Conservation (phyloP, 352 stramenopile species). For the Phytophthora vignae region DNA sequence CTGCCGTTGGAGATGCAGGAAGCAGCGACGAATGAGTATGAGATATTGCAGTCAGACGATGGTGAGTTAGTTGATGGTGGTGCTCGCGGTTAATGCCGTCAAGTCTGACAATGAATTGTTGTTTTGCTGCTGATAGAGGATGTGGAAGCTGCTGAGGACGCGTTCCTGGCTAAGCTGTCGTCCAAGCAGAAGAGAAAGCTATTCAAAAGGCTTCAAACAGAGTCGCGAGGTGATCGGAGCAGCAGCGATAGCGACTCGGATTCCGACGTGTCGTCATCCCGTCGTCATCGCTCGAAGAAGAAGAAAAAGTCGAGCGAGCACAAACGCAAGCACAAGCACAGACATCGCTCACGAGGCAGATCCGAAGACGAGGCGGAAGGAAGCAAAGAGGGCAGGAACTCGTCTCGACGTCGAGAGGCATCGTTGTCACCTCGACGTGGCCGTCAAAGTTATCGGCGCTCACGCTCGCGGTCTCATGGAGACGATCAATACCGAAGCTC, state of each 20-base stretch:
- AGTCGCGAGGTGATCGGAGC: conserved; percentile 6
- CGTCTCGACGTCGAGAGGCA: conserved; percentile 11
- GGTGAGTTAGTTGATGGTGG: conserved; percentile 6
- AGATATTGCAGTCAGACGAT: conserved; percentile 80
- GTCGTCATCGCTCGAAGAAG: conserved; percentile 24
- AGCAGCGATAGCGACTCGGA: conserved; percentile 29
- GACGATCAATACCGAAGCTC: not conserved
- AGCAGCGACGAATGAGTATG: conserved; percentile 46
- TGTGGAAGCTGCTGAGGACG: conserved; percentile 42
- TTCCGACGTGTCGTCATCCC: conserved; percentile 18
- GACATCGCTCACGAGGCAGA: conserved; percentile 8
- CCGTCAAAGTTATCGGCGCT: conserved; percentile 6
- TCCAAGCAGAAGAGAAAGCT: conserved; percentile 71
- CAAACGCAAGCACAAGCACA: conserved; percentile 30
- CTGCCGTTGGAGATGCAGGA: conserved; percentile 79
- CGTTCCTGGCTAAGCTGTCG: conserved; percentile 64
- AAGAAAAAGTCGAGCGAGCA: conserved; percentile 37
- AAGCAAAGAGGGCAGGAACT: not conserved
- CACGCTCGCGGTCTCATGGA: conserved; percentile 15
- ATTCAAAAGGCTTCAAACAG: conserved; percentile 66
- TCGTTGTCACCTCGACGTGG: conserved; percentile 12
- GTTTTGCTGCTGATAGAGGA: conserved; percentile 12
- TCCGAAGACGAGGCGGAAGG: conserved; percentile 17
- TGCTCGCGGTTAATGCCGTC: too few species aligned
- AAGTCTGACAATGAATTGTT: conserved; percentile 2